phyloP scores from a whole-genome alignment of 148 eudicot genomes.

The Fallopia convolvulus region DNA sequence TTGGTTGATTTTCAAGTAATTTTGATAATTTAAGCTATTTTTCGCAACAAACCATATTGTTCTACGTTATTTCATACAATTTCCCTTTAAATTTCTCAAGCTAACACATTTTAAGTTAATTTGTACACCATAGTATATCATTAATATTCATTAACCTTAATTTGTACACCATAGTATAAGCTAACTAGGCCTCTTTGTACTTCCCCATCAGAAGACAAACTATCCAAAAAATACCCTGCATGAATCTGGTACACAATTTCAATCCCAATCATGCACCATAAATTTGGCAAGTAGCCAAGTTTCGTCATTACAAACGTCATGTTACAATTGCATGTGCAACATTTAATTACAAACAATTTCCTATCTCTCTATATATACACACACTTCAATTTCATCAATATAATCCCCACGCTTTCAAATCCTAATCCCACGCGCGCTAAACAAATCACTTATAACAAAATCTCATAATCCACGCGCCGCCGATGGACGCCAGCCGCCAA shows the following conservation, averaged over 20 bases:
- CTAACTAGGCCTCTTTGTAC: neutral
- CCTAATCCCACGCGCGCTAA: neutral
- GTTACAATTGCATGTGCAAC: neutral
- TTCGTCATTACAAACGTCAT: constrained; percentile 9
- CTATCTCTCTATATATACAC: neutral
- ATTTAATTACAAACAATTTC: neutral
- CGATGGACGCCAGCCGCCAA: neutral
- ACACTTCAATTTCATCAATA: neutral
- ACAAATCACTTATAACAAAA: neutral
- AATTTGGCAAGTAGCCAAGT: neutral
- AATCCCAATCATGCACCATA: neutral
- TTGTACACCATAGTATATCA: too few relatives aligned
- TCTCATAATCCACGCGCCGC: neutral
- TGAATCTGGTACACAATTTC: neutral
- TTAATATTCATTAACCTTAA: neutral
- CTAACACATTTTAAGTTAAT: too few relatives aligned
- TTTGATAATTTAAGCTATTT: too few relatives aligned
- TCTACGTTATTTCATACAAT: too few relatives aligned
- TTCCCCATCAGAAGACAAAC: neutral
- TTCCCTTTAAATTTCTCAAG: too few relatives aligned
- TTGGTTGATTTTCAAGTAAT: too few relatives aligned
- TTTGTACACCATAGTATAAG: neutral
- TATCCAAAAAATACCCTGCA: neutral
- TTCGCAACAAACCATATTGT: too few relatives aligned
- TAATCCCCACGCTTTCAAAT: neutral